Evolutionary conservation across 2,329 filamentous ascomycete species (phyloP), one percentile per base, ranked within the genome.

Genomic region (Bipolaris cookei): DNA sequence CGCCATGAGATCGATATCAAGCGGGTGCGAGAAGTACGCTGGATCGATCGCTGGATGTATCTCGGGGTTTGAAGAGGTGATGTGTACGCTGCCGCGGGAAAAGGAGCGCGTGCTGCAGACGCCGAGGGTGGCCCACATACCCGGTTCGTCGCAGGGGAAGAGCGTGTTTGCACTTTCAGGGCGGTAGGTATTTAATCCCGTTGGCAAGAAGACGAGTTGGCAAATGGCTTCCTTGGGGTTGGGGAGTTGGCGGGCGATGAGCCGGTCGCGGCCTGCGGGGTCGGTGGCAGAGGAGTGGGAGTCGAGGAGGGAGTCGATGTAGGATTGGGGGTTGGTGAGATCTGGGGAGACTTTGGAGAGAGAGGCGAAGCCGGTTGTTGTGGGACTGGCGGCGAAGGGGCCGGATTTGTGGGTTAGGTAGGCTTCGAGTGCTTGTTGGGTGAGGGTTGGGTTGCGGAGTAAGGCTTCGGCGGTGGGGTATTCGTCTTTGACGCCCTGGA

Each of bases 21-120:
- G 64, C 0, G 80, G 78, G 52, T 82, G 77, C 6, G 76, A 72
- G 16, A 82, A 69, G 35, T 80, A 81, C 10, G 72, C 72, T 1
- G 76, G 73, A 54, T 80, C 76, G 46, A 82, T 78, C 1, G 59
- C 37, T 0, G 78, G 78, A 6, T 71, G 58, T 1, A 56, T 66
- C 0, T 62, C 60, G 0, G 72, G 65, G 37, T 77, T 64, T 0
- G 76, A 77, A 0, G 59, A 55, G 5, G 48, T 51, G 20, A 81
- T 75, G 49, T 81, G 79, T 0, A 75, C 63, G 14, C 52, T 74
- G 4, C 79, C 79, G 16, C 79, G 75, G 1, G 79, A 80, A 48
- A 79, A 76, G 1, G 78, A 76, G 58, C 80, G 67, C 30, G 60
- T 59, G 10, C 66, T 54, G 44, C 58, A 58, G 6, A 43, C 64